Evolutionary conservation across 805 yeast genomes (phyloP), one percentile per base, ranked within the genome.

Genomic region (Ogataea degrootiae): DNA sequence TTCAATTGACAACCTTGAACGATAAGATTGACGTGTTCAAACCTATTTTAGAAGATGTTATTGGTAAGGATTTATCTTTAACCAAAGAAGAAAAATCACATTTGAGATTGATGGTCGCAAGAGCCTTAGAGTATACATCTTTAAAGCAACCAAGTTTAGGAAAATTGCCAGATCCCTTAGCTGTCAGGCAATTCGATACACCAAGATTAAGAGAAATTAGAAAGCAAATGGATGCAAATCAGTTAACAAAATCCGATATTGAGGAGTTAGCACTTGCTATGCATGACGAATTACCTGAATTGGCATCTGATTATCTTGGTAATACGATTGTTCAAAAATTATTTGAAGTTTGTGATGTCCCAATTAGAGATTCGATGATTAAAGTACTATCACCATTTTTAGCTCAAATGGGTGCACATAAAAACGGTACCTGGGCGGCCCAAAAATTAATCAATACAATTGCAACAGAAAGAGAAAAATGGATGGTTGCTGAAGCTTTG

Each of bases 381-480:
- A 80, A 85, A 58, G 79, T 79, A 53, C 79, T 95, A 37, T 72
- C 85, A 4, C 95, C 91, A 26, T 87, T 76, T 60, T 72, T 94
- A 53, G 87, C 97, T 1, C 95, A 89, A 57, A 85, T 92, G 74
- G 94, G 97, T 57, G 84, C 89, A 47, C 99, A 94, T 70, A 94
- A 94, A 62, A 94, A 94, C 65, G 99, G 99, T 52, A 94, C 99
- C 5, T 94, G 99, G 99, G 98, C 97, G 2, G 96, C 96, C 22
- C 99, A 94, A 67, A 94, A 92, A 67, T 84, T 94, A 66, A 90
- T 94, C 56, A 85, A 82, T 54, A 82, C 83, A 40, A 85, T 89
- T 4, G 56, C 59, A 16, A 68, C 75, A 52, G 81, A 75, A 39
- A 75, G 79, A 42, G 87, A 82, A 58, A 84, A 80, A 64, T 69